Evolutionary conservation across 441 rosid species (phyloP).

Genomic region (Geranium incanum): DNA sequence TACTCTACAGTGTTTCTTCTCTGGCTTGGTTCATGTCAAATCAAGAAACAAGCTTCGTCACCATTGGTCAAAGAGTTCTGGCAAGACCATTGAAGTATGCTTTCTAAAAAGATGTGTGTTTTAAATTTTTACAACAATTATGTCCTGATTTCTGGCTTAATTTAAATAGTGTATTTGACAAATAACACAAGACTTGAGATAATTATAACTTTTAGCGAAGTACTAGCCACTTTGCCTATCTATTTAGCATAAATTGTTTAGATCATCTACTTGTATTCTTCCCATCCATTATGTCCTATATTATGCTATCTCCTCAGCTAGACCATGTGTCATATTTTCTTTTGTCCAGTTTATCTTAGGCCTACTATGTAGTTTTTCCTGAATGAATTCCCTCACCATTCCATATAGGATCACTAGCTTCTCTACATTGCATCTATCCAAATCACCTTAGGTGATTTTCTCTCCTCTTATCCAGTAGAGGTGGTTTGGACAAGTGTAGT

Average conservation of each 20-base stretch:
- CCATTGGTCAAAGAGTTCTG: slow-evolving; percentile 91
- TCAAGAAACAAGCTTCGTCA: slow-evolving; percentile 91
- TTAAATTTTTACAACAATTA: slow-evolving; percentile 3
- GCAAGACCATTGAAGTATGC: slow-evolving; percentile 89
- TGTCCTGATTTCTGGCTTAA: not conserved
- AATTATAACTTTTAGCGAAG: not conserved
- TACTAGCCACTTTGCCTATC: not conserved
- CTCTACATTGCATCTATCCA: not conserved
- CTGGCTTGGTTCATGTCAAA: slow-evolving; percentile 97
- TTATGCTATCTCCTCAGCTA: not conserved
- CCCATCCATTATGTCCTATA: not conserved
- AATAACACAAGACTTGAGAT: slow-evolving; percentile 3
- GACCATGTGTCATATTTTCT: not conserved
- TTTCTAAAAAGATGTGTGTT: not conserved
- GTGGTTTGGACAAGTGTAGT: not conserved
- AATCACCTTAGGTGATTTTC: not conserved
- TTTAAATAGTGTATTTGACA: slow-evolving; percentile 9
- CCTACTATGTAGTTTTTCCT: not conserved
- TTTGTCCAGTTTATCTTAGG: not conserved
- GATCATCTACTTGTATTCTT: not conserved
- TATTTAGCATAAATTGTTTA: not conserved
- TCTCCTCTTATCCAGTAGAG: not conserved
- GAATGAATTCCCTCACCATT: not conserved
- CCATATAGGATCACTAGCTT: not conserved
- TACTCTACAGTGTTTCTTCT: slow-evolving; percentile 74